Conservation (phyloP, 371 early-diverging fungal species). For the Phascolomyces articulosus region DNA sequence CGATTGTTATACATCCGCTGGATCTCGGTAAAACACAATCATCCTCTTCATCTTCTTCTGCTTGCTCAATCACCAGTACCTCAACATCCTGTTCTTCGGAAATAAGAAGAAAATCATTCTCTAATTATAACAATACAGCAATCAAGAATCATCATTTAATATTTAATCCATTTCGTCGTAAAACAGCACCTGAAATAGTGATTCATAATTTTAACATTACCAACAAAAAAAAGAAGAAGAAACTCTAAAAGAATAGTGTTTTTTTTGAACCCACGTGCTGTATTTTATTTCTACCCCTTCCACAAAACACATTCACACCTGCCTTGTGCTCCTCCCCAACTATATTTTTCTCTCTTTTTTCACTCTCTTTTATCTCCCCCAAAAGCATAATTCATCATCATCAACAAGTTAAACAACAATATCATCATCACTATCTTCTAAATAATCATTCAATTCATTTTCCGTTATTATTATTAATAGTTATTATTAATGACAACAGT, state of each 20-base stretch:
- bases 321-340: neutral
- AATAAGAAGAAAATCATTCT: neutral
- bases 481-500: no score
- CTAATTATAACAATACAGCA: neutral
- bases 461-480: no score
- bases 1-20: neutral
- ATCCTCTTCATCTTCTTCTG: no score
- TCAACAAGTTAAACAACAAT: neutral
- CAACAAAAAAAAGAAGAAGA: neutral
- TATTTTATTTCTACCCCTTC: neutral
- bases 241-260: neutral
- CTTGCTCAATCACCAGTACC: neutral
- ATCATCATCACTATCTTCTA: no score
- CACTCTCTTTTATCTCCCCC: neutral
- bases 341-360: neutral
- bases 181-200: slow-evolving; percentile 18
- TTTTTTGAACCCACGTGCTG: neutral
- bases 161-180: slow-evolving; percentile 12
- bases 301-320: neutral
- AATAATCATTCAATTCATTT: no score
- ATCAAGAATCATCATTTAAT: neutral
- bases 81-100: neutral
- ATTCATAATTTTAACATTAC: neutral
- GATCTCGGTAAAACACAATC: neutral
- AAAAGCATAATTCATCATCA: neutral